Percentiles rank a stretch among this genome's conserved stretches.
phyloP scores from a whole-genome alignment of 495 filamentous ascomycete genomes.

The Alectoria sarmentosa region DNA sequence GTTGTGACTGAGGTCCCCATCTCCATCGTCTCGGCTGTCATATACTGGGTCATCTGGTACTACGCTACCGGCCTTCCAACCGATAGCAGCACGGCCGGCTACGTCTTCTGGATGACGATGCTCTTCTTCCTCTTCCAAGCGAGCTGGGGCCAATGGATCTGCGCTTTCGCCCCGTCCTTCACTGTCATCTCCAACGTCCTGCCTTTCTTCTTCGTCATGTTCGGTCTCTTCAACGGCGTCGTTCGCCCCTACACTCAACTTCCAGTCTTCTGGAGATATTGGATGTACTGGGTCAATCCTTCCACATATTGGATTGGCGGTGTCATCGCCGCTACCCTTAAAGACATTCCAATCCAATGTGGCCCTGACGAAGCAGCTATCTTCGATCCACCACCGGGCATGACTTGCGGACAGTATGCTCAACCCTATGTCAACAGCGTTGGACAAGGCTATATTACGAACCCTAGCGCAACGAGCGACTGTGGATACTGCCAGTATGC shows the following conservation, averaged over 20 bases:
- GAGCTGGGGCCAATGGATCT: constrained; percentile 80
- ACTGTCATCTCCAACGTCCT: constrained; percentile 70
- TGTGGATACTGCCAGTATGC: constrained; percentile 74
- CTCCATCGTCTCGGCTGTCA: constrained; percentile 50
- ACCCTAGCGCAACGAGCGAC: constrained; percentile 45
- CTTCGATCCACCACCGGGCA: constrained; percentile 56
- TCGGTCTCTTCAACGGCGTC: constrained; percentile 69
- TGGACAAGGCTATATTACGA: constrained; percentile 52
- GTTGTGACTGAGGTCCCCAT: constrained; percentile 71
- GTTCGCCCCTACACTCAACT: constrained; percentile 54
- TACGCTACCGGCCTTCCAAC: constrained; percentile 64
- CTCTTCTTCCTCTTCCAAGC: constrained; percentile 75
- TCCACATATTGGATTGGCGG: constrained; percentile 68
- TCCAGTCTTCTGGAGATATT: constrained; percentile 70
- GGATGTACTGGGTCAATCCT: constrained; percentile 69
- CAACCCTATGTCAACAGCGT: constrained; percentile 43
- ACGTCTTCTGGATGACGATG: constrained; percentile 77
- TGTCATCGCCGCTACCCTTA: constrained; percentile 56
- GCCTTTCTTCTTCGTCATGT: constrained; percentile 77
- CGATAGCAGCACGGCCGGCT: constrained; percentile 59
- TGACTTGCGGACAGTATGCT: constrained; percentile 57
- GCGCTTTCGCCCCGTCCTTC: constrained; percentile 71
- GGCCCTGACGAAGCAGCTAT: constrained; percentile 51
- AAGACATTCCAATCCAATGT: constrained; percentile 50
- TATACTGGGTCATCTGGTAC: constrained; percentile 80